phyloP scores from a whole-genome alignment of 1,284 basidiomycete genomes.

The Pulveroboletus sp. region DNA sequence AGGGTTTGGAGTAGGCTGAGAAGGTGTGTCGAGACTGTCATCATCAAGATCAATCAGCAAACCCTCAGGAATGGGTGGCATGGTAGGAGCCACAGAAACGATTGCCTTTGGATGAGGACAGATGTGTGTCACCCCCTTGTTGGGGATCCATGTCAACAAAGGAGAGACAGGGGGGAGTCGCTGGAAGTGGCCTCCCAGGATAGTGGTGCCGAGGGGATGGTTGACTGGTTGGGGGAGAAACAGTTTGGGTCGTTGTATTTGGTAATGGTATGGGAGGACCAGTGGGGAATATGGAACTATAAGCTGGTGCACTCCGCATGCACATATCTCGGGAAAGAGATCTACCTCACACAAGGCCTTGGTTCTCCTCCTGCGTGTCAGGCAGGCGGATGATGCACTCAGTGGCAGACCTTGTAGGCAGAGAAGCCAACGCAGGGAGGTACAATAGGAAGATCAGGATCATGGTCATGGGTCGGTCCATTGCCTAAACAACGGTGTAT shows the following conservation, averaged over 20 bases:
- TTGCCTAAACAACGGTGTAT: too few relatives aligned
- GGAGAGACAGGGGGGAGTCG: slow-evolving; percentile 33
- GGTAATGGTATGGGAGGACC: slow-evolving; percentile 28
- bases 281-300: slow-evolving; percentile 33
- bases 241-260: too few relatives aligned
- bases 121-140: slow-evolving; percentile 19
- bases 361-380: background rate
- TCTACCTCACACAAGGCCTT: slow-evolving; percentile 28
- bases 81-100: slow-evolving; percentile 19
- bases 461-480: too few relatives aligned
- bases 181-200: slow-evolving; percentile 32
- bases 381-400: too few relatives aligned
- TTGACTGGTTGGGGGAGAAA: slow-evolving; percentile 12
- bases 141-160: slow-evolving; percentile 33
- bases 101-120: slow-evolving; percentile 16
- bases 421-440: too few relatives aligned
- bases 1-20: slow-evolving; percentile 6
- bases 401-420: too few relatives aligned
- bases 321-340: slow-evolving; percentile 31
- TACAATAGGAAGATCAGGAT: slow-evolving; percentile 20
- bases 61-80: slow-evolving; percentile 32
- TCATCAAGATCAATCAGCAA: slow-evolving; percentile 34
- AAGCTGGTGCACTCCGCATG: too few relatives aligned
- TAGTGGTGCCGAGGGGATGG: slow-evolving; percentile 31
- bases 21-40: slow-evolving; percentile 25